Evolutionary conservation across 148 eudicot genomes (phyloP).

Genomic region (Rhododendron griersonianum): DNA sequence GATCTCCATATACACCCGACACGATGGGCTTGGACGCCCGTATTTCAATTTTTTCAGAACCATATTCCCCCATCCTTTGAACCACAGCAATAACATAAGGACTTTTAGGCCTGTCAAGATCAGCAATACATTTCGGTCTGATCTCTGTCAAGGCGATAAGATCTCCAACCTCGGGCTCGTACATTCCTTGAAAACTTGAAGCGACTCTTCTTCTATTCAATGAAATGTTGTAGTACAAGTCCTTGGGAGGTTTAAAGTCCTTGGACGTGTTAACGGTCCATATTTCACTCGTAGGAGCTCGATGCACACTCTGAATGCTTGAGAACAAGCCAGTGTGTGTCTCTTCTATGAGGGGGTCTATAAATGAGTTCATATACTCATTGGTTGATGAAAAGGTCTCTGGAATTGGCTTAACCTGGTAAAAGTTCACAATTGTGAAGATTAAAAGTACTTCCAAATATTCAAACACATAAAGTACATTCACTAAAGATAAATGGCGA

Average conservation of each 20-base stretch:
- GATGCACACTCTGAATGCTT: conserved; percentile 11
- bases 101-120: conserved; percentile 24
- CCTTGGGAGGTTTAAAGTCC: conserved; percentile 19
- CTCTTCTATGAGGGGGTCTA: conserved; percentile 46
- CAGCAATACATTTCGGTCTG: conserved; percentile 34
- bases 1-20: background rate
- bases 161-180: conserved; percentile 48
- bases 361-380: conserved; percentile 39
- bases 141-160: conserved; percentile 36
- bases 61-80: background rate
- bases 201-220: conserved; percentile 1
- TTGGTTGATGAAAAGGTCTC: conserved; percentile 25
- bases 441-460: background rate
- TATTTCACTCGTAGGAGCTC: conserved; percentile 29
- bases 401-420: conserved; percentile 40
- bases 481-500: too few relatives aligned
- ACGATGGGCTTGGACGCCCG: conserved; percentile 18
- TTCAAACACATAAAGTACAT: background rate
- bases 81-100: conserved; percentile 30
- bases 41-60: conserved; percentile 7
- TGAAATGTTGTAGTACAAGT: conserved; percentile 21
- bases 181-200: conserved; percentile 18
- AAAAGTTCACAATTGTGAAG: background rate
- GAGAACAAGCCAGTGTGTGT: conserved; percentile 40
- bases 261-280: background rate